Conservation (phyloP, 1,284 basidiomycete genomes). For the Flammula alnicola region DNA sequence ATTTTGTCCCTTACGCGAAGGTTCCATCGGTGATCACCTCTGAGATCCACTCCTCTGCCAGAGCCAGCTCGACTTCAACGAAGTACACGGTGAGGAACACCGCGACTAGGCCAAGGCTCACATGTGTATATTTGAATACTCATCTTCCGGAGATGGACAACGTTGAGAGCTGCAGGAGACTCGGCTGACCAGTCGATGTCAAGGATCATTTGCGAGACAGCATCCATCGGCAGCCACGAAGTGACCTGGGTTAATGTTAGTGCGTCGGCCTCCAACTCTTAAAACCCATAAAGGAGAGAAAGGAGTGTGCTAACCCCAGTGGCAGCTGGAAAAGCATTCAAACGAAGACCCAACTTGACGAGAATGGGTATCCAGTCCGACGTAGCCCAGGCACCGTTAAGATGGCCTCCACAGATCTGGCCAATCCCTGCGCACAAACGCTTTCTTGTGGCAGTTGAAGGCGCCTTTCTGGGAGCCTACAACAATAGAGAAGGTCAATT, state of each 20-base stretch:
- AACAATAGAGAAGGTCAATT: not conserved
- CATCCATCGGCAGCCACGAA: conserved; percentile 27
- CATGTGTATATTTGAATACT: too few relatives aligned
- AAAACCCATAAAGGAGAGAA: not conserved
- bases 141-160: conserved; percentile 26
- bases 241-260: conserved; percentile 21
- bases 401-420: conserved; percentile 42
- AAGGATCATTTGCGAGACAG: conserved; percentile 22
- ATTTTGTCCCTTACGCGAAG: too few relatives aligned
- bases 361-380: conserved; percentile 52
- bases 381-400: conserved; percentile 47
- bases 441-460: too few relatives aligned
- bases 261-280: not conserved
- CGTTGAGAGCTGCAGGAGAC: conserved; percentile 28
- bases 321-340: conserved; percentile 36
- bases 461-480: conserved; percentile 35
- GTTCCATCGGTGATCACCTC: too few relatives aligned
- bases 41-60: too few relatives aligned
- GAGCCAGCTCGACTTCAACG: too few relatives aligned
- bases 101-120: too few relatives aligned
- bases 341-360: conserved; percentile 35
- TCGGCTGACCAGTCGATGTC: conserved; percentile 21
- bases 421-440: conserved; percentile 44
- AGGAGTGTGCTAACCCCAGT: conserved; percentile 29
- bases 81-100: too few relatives aligned